Evolutionary conservation across 1,284 basidiomycete species (phyloP).

Genomic region (Leccinum fuscescens): DNA sequence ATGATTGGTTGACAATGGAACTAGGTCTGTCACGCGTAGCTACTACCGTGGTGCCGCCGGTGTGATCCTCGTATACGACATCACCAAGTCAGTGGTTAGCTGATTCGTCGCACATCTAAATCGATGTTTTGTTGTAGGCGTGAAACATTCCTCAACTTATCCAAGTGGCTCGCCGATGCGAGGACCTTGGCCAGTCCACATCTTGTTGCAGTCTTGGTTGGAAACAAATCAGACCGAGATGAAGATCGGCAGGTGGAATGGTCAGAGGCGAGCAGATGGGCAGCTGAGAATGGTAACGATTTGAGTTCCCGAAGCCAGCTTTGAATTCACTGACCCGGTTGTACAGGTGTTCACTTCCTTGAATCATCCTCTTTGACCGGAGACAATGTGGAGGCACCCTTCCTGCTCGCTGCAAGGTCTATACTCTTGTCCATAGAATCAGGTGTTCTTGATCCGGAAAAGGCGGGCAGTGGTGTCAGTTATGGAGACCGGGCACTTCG

Average conservation of each 20-base stretch:
- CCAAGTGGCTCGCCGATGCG: constrained; percentile 90
- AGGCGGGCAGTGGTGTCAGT: constrained; percentile 89
- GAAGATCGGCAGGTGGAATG: constrained; percentile 95
- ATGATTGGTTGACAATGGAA: constrained; percentile 11
- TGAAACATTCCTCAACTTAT: constrained; percentile 77
- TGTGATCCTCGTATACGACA: constrained; percentile 94
- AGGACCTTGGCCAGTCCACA: constrained; percentile 87
- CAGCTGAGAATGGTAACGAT: constrained; percentile 80
- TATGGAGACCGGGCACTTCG: constrained; percentile 93
- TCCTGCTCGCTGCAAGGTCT: constrained; percentile 85
- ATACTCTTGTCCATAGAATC: constrained; percentile 94
- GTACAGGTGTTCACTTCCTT: constrained; percentile 82
- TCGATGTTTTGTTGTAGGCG: constrained; percentile 48
- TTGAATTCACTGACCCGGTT: constrained; percentile 6
- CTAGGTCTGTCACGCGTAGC: constrained; percentile 91
- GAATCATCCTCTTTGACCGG: constrained; percentile 92
- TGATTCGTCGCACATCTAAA: constrained; percentile 13
- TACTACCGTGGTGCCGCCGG: constrained; percentile 96
- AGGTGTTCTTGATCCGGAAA: constrained; percentile 89
- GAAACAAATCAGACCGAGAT: constrained; percentile 93
- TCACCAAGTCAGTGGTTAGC: constrained; percentile 71
- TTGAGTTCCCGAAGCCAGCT: neutral
- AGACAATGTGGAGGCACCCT: constrained; percentile 92
- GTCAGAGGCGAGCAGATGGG: constrained; percentile 92
- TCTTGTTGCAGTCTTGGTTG: constrained; percentile 88